Conservation (phyloP, 164 flowering plant species). For the Buxus sempervirens region DNA sequence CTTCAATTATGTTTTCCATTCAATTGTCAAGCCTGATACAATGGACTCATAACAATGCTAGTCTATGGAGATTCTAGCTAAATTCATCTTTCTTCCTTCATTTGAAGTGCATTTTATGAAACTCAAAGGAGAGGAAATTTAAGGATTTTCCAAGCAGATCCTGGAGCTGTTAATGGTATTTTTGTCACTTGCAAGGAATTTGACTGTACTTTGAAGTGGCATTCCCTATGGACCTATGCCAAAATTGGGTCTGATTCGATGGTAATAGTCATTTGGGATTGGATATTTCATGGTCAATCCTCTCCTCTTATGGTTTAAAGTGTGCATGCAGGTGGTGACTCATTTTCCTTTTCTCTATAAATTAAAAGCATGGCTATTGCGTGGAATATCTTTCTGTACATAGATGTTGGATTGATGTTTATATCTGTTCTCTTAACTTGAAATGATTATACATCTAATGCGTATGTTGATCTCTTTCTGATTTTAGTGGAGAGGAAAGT, state of each 20-base stretch:
- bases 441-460: not conserved
- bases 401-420: not conserved
- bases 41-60: not conserved
- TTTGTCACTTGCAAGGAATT: not conserved
- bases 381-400: not conserved
- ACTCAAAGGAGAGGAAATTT: not conserved
- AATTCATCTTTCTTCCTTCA: too few relatives aligned
- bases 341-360: too few relatives aligned
- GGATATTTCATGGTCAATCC: too few relatives aligned
- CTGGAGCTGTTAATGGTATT: not conserved
- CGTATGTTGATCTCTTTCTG: conserved; percentile 14
- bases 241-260: not conserved
- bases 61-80: not conserved
- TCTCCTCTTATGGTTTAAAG: not conserved
- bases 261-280: not conserved
- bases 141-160: not conserved
- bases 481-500: conserved; percentile 89
- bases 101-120: too few relatives aligned
- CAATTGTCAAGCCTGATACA: not conserved
- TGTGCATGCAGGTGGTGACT: not conserved
- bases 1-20: too few relatives aligned
- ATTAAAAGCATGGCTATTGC: not conserved
- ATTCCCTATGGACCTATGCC: not conserved
- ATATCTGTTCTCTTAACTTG: not conserved
- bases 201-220: not conserved